phyloP scores from a whole-genome alignment of 805 yeast genomes.

The Lachancea waltii region DNA sequence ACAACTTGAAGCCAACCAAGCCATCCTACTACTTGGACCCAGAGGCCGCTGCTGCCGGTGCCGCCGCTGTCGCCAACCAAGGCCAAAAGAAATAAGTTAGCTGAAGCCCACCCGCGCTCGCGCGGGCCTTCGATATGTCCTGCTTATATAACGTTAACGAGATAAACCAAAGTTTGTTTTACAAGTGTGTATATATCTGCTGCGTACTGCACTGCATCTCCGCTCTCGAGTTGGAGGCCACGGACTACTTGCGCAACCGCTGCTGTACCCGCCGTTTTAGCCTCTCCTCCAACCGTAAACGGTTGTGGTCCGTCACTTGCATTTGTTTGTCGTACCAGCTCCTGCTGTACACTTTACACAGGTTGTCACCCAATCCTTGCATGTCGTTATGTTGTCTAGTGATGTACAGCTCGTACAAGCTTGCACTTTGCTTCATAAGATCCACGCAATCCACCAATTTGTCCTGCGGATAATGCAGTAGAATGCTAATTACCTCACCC shows the following conservation, averaged over 20 bases:
- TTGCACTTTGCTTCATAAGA: slow-evolving; percentile 24
- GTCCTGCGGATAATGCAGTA: slow-evolving; percentile 21
- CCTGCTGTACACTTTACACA: slow-evolving; percentile 15
- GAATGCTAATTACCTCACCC: slow-evolving; percentile 26
- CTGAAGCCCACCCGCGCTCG: not conserved
- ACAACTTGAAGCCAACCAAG: slow-evolving; percentile 79
- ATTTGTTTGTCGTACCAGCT: slow-evolving; percentile 11
- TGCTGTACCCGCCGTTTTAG: slow-evolving; percentile 22
- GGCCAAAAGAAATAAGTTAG: slow-evolving; percentile 47
- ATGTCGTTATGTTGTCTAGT: slow-evolving; percentile 17
- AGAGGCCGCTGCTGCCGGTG: slow-evolving; percentile 99
- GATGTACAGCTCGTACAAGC: slow-evolving; percentile 24
- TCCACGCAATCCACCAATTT: slow-evolving; percentile 18
- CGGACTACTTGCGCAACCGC: slow-evolving; percentile 11
- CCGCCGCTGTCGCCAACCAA: slow-evolving; percentile 98
- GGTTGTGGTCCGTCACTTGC: slow-evolving; percentile 7
- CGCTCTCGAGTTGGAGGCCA: no score
- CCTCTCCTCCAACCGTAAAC: slow-evolving; percentile 23
- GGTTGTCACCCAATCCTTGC: slow-evolving; percentile 19
- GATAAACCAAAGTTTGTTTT: slow-evolving; percentile 8
- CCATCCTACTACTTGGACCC: slow-evolving; percentile 96
- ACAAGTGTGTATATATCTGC: slow-evolving; percentile 1
- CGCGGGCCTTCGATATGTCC: not conserved
- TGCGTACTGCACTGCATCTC: not conserved
- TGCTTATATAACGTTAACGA: slow-evolving; percentile 9